Evolutionary conservation across 2,329 filamentous ascomycete genomes (phyloP), one percentile per base, ranked within the genome.

Genomic region (Diplodia corticola): DNA sequence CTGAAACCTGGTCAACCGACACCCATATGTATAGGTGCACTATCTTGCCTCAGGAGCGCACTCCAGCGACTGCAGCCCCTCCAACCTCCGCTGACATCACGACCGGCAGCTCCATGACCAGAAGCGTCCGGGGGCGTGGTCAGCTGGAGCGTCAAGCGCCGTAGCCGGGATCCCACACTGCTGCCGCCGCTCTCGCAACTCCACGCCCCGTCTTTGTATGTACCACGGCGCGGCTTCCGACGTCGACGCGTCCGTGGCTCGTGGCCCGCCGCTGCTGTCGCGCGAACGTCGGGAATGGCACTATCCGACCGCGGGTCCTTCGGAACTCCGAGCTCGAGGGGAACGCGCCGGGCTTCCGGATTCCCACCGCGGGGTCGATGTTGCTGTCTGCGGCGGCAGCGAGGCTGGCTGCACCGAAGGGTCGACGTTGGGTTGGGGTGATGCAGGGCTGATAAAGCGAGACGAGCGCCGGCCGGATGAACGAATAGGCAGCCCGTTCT

Each of bases 401-500:
- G 13, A 26, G n/a, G 15, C 26, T 33, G 44, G 24, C 26, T 33
- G 44, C 17, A 13, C 5, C 10, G 24, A 46, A 40, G 35, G 44
- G 55, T 20, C 37, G 37, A 60, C 13, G 54, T 40, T 46, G 37
- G 35, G n/a, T n/a, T n/a, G n/a, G 54, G 24, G 22, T n/a, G 13
- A 24, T 33, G 57, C 57, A 61, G 57, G 44, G 57, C 57, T 15
- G 26, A 17, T 44, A 28, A 48, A 26, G 54, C 35, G 40, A 6
- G 37, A 12, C 37, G 24, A 24, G 24, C 37, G 28, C 13, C 3
- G 9, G 55, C 57, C 57, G 57, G 57, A 49, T 61, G 44, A 61
- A 61, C 57, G 57, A 61, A 61, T 61, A 61, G 57, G 57, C 57
- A 49, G 30, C 26, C 10, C 44, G 28, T 61, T 61, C 26, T 61